Evolutionary conservation across 2,329 filamentous ascomycete species (phyloP).

Genomic region (Ascochyta viciae-villosae): DNA sequence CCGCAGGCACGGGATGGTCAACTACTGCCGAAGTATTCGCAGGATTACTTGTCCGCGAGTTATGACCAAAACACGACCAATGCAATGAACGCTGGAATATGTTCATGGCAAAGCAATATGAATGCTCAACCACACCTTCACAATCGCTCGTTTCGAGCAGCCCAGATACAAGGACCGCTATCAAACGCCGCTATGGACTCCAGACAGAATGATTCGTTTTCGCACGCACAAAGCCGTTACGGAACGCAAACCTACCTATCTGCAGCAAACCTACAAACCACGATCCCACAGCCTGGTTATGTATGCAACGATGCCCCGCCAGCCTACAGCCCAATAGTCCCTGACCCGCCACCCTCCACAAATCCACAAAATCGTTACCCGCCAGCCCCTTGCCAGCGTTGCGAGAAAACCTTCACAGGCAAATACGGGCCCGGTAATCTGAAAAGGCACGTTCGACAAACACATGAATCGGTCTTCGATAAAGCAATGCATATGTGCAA

Average conservation of each 20-base stretch:
- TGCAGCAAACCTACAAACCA: background rate
- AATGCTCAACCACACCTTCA: background rate
- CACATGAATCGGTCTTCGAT: background rate
- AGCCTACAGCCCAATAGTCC: background rate
- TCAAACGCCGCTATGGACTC: background rate
- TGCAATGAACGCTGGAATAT: background rate
- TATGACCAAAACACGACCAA: background rate
- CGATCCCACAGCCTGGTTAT: background rate
- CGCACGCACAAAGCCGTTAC: background rate
- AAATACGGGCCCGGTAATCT: slow-evolving; percentile 10
- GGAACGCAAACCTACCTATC: background rate
- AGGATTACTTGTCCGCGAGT: background rate
- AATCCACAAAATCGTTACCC: background rate
- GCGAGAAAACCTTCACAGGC: slow-evolving; percentile 2
- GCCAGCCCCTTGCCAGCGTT: background rate
- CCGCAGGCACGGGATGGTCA: background rate
- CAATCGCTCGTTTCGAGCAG: background rate
- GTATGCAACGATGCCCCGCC: background rate
- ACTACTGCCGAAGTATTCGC: background rate
- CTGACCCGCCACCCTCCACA: background rate
- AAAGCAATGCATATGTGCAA: slow-evolving; percentile 5
- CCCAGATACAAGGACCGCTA: background rate
- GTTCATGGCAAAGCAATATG: background rate
- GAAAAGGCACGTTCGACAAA: slow-evolving; percentile 9
- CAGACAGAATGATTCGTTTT: background rate